Evolutionary conservation across 257 asterid genomes (phyloP).

Genomic region (Nicotiana benthamiana): DNA sequence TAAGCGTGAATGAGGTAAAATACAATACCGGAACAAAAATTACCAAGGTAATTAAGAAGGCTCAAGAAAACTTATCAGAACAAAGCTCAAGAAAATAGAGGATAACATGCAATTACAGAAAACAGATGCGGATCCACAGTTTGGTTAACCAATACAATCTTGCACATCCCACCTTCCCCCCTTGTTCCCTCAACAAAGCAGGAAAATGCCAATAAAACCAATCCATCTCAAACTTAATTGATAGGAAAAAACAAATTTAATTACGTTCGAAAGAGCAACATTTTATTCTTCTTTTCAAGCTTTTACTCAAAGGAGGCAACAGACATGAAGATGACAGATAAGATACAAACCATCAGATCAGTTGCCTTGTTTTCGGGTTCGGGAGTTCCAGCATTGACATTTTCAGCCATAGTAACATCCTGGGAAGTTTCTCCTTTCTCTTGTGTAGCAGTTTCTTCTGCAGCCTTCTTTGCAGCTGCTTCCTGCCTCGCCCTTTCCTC

Average conservation of each 20-base stretch:
- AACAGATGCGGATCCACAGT: background rate
- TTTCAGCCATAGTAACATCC: constrained; percentile 79
- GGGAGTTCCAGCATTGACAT: constrained; percentile 44
- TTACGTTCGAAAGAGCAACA: background rate
- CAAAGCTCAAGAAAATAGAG: constrained; percentile 10
- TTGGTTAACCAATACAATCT: background rate
- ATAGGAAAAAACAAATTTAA: background rate
- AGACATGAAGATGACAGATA: background rate
- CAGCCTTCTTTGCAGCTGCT: constrained; percentile 95
- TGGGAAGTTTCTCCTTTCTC: constrained; percentile 74
- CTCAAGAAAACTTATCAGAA: constrained; percentile 4
- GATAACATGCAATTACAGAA: background rate
- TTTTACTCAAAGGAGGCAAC: background rate
- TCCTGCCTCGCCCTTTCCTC: constrained; percentile 99
- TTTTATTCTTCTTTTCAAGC: background rate
- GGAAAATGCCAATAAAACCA: background rate
- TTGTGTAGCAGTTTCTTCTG: constrained; percentile 69
- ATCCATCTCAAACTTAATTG: background rate
- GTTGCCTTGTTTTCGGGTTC: constrained; percentile 63
- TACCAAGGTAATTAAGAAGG: background rate
- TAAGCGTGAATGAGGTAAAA: background rate
- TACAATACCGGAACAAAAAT: background rate
- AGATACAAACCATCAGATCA: constrained; percentile 48
- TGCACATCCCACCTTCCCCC: background rate
- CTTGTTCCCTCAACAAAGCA: background rate